Conservation (phyloP, 2,329 filamentous ascomycete genomes). For the Lojkania enalia region DNA sequence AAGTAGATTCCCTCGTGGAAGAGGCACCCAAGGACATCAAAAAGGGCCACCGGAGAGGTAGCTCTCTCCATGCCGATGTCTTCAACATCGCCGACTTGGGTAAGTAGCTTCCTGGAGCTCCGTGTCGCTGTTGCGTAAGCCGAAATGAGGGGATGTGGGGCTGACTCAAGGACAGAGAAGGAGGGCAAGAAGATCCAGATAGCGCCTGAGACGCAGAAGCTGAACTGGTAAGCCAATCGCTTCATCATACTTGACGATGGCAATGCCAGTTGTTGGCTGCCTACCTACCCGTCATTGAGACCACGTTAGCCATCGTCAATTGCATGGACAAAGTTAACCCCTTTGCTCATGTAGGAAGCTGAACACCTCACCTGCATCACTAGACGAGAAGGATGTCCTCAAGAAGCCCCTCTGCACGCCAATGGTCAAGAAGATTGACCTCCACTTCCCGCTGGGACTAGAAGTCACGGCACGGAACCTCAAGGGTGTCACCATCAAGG, state of each 20-base stretch:
- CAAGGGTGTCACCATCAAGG: constrained; percentile 96
- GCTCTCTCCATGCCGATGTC: constrained; percentile 73
- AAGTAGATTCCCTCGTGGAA: constrained; percentile 90
- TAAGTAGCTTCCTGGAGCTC: constrained; percentile 52
- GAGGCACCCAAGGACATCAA: constrained; percentile 62
- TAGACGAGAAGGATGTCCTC: constrained; percentile 84
- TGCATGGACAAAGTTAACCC: constrained; percentile 19
- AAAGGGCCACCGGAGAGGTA: constrained; percentile 68
- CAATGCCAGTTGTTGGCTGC: constrained; percentile 1
- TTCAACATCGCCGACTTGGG: constrained; percentile 85
- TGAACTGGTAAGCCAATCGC: constrained; percentile 71
- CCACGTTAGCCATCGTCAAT: constrained; percentile 9
- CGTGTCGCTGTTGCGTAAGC: constrained; percentile 12
- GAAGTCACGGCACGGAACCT: constrained; percentile 88
- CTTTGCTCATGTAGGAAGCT: constrained; percentile 71
- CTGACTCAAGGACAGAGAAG: constrained; percentile 62
- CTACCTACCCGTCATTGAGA: constrained; percentile 12
- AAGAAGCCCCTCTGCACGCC: constrained; percentile 80
- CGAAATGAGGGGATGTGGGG: constrained; percentile 33
- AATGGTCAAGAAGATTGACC: constrained; percentile 89
- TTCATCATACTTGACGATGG: background rate
- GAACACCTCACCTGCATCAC: constrained; percentile 75
- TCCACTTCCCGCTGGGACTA: constrained; percentile 85
- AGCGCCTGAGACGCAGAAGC: constrained; percentile 80
- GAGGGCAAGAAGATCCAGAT: constrained; percentile 72